Evolutionary conservation across 23 red algal species (phyloP).

Genomic region (Cyanidiococcus yangmingshanensis): DNA sequence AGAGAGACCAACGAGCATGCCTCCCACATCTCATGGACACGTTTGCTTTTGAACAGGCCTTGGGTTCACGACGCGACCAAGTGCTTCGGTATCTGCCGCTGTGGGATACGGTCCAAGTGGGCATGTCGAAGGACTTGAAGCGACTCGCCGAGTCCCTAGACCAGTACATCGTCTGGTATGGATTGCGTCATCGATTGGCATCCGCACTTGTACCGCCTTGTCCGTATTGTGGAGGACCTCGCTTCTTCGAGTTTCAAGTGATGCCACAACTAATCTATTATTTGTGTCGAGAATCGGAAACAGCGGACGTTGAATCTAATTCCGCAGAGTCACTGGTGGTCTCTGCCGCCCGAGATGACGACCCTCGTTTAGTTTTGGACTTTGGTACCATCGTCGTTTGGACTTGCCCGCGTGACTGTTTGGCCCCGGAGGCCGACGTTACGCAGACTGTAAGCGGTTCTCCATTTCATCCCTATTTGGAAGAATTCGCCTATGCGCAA

Average conservation of each 20-base stretch:
- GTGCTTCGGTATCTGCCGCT: neutral
- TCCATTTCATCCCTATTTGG: neutral
- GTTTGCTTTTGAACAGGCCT: neutral
- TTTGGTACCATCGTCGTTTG: neutral
- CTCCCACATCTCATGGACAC: neutral
- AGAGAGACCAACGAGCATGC: neutral
- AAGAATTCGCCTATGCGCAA: neutral
- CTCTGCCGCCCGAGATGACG: neutral
- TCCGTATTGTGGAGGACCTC: constrained; percentile 25
- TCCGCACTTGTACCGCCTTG: constrained; percentile 14
- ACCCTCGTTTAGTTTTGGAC: neutral
- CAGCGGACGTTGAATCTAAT: neutral
- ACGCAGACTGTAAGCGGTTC: no score
- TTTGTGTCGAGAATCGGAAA: constrained; percentile 6
- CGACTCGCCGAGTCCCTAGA: neutral
- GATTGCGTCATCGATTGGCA: neutral
- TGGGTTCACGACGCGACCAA: neutral
- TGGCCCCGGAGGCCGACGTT: neutral
- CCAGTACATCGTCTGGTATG: neutral
- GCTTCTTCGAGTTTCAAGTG: constrained; percentile 68
- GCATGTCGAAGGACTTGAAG: neutral
- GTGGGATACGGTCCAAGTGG: neutral
- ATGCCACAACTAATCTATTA: constrained; percentile 66
- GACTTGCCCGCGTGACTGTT: neutral
- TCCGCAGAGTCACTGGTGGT: neutral